Evolutionary conservation across 495 filamentous ascomycete species (phyloP), one percentile per base, ranked within the genome.

Genomic region (Glarea lozoyensis): DNA sequence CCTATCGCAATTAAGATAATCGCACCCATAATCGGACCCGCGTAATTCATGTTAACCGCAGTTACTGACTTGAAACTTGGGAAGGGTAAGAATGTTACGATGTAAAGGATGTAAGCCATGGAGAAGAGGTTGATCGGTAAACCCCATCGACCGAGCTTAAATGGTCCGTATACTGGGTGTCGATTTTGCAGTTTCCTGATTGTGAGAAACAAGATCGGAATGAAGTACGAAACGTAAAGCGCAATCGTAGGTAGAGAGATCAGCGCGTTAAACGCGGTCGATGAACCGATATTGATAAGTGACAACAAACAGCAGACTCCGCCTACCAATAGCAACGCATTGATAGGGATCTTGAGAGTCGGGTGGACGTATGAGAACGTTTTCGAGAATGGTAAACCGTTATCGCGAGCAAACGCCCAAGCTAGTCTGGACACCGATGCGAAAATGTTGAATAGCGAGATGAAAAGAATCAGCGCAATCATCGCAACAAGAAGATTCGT

Each of bases 341-440:
- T 59, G 27, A 73, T 37, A 10, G 71, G 73, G 37, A 75, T 61
- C 13, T 63, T 62, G 34, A 60, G 62, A 2, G 42, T 60, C 9
- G 60, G 50, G 17, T 48, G 16, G 6, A 48, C 58, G 55, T 51
- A 6, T 10, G 47, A 46, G 36, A 64, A 55, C 41, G 52, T 24
- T 60, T 49, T 34, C 1, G 63, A 62, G 43, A 66, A 68, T 0
- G 70, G 69, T 0, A 73, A 51, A 4, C 72, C 71, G 33, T 63
- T 61, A 41, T 75, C 72, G 15, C 71, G 68, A 10, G 71, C 61
- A 35, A 76, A 75, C 0, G 69, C 67, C 71, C 71, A 76, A 11
- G 64, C 64, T 10, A 73, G 47, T 9, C 71, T 61, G 11, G 71
- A 74, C 16, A 65, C 64, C 10, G 66, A 70, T 20, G 70, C 70